Evolutionary conservation across 345 rosid species (phyloP).

Genomic region (Eucalyptus erythrocorys): DNA sequence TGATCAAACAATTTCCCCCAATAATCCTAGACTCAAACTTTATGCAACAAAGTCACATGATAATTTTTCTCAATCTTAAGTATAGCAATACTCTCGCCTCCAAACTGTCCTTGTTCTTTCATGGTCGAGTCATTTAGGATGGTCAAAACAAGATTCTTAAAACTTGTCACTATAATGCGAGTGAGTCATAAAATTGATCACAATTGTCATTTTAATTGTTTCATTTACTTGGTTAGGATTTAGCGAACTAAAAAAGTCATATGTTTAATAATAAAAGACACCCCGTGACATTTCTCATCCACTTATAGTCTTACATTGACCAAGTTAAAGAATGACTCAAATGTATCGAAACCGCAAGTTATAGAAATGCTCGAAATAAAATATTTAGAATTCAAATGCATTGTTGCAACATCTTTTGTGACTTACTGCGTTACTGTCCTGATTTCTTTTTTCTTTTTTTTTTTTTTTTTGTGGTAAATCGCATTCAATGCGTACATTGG

Average conservation of each 20-base stretch:
- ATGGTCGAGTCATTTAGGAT: neutral
- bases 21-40: neutral
- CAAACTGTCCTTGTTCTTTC: accelerated
- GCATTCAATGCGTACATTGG: neutral
- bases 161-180: accelerated
- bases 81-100: neutral
- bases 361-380: neutral
- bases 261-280: accelerated
- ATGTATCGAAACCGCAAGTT: neutral
- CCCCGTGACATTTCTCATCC: neutral
- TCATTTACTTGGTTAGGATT: too few relatives aligned
- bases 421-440: neutral
- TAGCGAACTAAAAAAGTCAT: accelerated
- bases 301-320: neutral
- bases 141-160: neutral
- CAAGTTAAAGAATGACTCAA: neutral
- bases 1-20: neutral
- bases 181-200: neutral
- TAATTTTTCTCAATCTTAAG: neutral
- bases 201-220: neutral
- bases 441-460: too few relatives aligned
- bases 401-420: accelerated
- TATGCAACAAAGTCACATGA: neutral
- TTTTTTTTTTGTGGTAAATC: neutral
- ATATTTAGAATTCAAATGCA: neutral